Conservation (phyloP, 2,329 filamentous ascomycete species). For the Venturia oleaginea region DNA sequence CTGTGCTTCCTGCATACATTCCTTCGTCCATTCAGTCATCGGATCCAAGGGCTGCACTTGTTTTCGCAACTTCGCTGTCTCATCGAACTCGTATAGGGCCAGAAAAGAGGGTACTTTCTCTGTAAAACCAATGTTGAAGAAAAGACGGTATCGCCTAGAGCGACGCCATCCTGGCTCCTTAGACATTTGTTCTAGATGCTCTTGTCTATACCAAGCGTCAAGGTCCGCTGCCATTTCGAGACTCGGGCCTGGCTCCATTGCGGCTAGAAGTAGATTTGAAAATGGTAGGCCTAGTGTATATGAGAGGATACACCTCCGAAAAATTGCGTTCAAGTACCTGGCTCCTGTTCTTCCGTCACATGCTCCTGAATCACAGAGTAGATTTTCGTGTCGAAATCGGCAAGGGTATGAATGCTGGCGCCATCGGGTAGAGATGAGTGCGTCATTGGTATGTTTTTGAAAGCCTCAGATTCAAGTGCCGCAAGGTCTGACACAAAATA, state of each 20-base stretch:
- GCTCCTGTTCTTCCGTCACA: conserved; percentile 17
- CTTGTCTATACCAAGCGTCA: conserved; percentile 25
- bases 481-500: conserved; percentile 21
- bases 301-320: not conserved
- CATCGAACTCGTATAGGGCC: conserved; percentile 25
- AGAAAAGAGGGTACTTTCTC: conserved; percentile 19
- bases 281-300: conserved; percentile 17
- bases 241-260: conserved; percentile 21
- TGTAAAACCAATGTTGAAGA: conserved; percentile 16
- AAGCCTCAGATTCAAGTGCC: conserved; percentile 16
- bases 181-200: conserved; percentile 27
- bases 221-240: conserved; percentile 20
- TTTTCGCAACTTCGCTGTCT: conserved; percentile 21
- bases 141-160: conserved; percentile 20
- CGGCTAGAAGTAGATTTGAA: conserved; percentile 21
- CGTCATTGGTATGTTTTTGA: conserved; percentile 18
- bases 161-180: conserved; percentile 23
- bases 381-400: conserved; percentile 20
- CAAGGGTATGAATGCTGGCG: conserved; percentile 18
- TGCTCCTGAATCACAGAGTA: conserved; percentile 19
- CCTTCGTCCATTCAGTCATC: conserved; percentile 26
- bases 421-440: conserved; percentile 18
- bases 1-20: conserved; percentile 12
- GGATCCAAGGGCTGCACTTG: conserved; percentile 23
- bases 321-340: conserved; percentile 16